These are phyloP conservation scores for Penicillium paradoxum DNA, from an alignment of 495 filamentous ascomycete species.

Conservation along the genomic window DNA sequence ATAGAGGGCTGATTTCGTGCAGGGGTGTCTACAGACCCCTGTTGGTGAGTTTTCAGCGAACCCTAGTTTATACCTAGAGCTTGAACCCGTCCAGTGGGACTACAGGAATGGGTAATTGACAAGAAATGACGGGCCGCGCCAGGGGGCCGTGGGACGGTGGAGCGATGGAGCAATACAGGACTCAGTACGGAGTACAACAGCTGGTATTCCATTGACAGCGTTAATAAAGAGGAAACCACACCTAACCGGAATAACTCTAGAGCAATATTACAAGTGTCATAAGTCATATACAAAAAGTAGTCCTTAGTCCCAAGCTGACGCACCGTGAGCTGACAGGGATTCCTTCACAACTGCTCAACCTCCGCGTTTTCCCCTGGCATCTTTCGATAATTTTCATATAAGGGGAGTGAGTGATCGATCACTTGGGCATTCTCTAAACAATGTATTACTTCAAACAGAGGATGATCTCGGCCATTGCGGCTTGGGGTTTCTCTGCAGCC, in stretches of 20 bases:
- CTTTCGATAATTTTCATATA: neutral
- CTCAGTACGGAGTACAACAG: too few species aligned
- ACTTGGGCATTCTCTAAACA: neutral
- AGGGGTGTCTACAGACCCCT: too few species aligned
- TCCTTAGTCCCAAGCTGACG: neutral
- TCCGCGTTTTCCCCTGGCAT: neutral
- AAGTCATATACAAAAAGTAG: neutral
- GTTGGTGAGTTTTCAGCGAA: too few species aligned
- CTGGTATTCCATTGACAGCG: neutral
- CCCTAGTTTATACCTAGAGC: too few species aligned
- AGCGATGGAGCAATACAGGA: too few species aligned
- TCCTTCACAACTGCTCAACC: neutral
- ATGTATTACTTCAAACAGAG: constrained; percentile 1
- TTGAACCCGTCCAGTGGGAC: neutral
- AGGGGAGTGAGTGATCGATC: neutral
- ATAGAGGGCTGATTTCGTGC: too few species aligned
- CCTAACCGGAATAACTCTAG: neutral
- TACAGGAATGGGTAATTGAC: neutral
- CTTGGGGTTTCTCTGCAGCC: constrained; percentile 13
- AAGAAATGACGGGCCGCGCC: too few species aligned
- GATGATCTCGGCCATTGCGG: constrained; percentile 15
- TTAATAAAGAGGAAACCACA: neutral
- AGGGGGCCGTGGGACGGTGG: too few species aligned
- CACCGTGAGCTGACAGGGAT: neutral
- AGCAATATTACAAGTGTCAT: neutral